A percentile compares a stretch with the other conserved stretches of the same genome.
Conservation (phyloP, 192 early-diverging fungal species). For the Chytriomyces hyalinus region DNA sequence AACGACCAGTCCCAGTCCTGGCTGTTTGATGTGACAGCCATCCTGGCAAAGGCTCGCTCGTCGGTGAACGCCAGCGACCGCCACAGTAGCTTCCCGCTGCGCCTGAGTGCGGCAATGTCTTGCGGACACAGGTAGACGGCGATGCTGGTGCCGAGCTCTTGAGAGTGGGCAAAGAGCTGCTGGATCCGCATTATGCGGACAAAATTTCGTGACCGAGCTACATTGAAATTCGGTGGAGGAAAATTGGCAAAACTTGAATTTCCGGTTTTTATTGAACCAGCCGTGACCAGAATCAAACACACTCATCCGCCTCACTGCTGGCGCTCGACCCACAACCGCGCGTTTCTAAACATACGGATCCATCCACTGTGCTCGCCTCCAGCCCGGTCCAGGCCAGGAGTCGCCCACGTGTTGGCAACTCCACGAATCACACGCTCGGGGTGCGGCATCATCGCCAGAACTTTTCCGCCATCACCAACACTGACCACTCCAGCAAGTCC, state of each 20-base stretch:
- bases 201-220: neutral
- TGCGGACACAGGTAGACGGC: too few relatives aligned
- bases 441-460: slow-evolving; percentile 97
- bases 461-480: slow-evolving; percentile 75
- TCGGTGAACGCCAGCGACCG: too few relatives aligned
- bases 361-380: slow-evolving; percentile 81
- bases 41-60: too few relatives aligned
- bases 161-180: too few relatives aligned
- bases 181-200: neutral
- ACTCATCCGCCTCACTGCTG: neutral
- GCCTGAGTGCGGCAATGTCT: too few relatives aligned
- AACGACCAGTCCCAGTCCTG: neutral
- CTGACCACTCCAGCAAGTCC: slow-evolving; percentile 89
- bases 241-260: neutral
- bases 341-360: slow-evolving; percentile 93
- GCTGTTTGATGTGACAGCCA: neutral
- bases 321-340: slow-evolving; percentile 79
- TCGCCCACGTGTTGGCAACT: slow-evolving; percentile 86
- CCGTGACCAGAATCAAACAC: too few relatives aligned
- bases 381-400: slow-evolving; percentile 44
- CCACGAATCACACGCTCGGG: slow-evolving; percentile 90
- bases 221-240: neutral
- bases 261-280: too few relatives aligned
- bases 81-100: too few relatives aligned
- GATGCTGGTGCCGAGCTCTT: too few relatives aligned